Percentiles rank a stretch among this genome's conserved stretches.
phyloP scores from a whole-genome alignment of 2,329 filamentous ascomycete species.

The Juglanconis juglandina region DNA sequence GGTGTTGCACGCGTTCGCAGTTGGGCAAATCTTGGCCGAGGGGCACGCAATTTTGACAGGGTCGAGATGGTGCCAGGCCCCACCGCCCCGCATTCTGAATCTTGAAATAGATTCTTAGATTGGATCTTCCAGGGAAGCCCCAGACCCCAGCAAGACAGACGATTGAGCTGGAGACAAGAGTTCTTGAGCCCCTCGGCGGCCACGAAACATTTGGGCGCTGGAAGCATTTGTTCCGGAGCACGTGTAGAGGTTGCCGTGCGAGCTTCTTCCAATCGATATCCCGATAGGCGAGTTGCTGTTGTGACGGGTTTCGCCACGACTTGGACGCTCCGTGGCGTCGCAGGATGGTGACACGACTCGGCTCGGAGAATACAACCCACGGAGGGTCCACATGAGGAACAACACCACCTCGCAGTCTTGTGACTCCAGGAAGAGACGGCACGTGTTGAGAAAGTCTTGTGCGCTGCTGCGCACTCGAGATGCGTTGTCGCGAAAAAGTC shows the following conservation, averaged over 20 bases:
- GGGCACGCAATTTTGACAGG: not conserved
- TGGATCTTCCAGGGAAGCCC: conserved; percentile 14
- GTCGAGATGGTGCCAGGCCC: conserved; percentile 1
- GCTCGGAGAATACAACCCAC: conserved; percentile 9
- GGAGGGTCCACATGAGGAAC: conserved; percentile 10
- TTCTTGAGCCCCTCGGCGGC: not conserved
- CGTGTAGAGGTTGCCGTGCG: not conserved
- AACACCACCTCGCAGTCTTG: conserved; percentile 12
- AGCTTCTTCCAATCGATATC: not conserved
- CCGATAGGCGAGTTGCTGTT: not conserved
- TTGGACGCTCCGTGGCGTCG: conserved; percentile 12
- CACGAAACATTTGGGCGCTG: conserved; percentile 6
- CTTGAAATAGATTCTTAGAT: conserved; percentile 17
- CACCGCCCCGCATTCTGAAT: conserved; percentile 10
- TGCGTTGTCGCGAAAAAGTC: not conserved
- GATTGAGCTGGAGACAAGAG: conserved; percentile 4
- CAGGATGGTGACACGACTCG: conserved; percentile 10
- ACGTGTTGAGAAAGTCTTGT: not conserved
- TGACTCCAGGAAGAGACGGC: not conserved
- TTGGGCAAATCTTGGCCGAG: not conserved
- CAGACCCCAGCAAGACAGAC: conserved; percentile 5
- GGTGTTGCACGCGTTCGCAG: not conserved
- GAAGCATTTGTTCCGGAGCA: not conserved
- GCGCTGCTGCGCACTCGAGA: not conserved
- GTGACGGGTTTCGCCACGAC: conserved; percentile 9